These are phyloP conservation scores for Dactylis glomerata DNA, from an alignment of 176 grass and related monocot species.

Conservation along the genomic window DNA sequence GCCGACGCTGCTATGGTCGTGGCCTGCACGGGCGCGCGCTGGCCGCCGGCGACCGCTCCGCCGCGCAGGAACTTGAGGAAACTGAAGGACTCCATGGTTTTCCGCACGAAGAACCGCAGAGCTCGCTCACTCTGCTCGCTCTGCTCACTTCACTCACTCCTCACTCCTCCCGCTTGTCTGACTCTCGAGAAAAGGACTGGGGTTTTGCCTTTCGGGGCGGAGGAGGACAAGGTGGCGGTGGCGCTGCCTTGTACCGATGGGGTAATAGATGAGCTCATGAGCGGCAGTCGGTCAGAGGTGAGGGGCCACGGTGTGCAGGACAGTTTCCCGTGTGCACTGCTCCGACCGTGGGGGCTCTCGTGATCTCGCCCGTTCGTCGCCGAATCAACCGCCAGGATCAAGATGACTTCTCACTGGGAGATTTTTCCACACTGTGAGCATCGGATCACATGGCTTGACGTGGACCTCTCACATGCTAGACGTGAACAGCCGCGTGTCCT, in stretches of 20 bases:
- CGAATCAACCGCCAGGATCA: too few species aligned
- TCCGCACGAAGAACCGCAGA: background rate
- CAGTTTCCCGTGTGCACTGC: too few species aligned
- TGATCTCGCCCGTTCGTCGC: too few species aligned
- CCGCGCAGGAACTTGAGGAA: conserved; percentile 88
- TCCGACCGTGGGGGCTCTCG: too few species aligned
- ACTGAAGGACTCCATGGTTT: conserved; percentile 76
- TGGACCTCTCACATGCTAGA: background rate
- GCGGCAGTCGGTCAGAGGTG: too few species aligned
- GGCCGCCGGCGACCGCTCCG: conserved; percentile 26
- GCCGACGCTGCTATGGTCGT: conserved; percentile 36
- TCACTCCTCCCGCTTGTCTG: background rate
- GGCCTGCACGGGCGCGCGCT: background rate
- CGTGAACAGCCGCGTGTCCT: background rate
- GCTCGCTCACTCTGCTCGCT: background rate
- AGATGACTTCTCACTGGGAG: too few species aligned
- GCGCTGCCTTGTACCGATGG: background rate
- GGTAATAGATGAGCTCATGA: conserved; percentile 30
- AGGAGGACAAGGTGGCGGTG: background rate
- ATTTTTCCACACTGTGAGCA: too few species aligned
- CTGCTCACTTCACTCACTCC: background rate
- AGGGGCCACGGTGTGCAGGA: too few species aligned
- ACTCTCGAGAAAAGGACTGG: conserved; percentile 15
- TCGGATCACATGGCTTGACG: background rate
- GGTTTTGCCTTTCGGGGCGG: conserved; percentile 37